phyloP scores from a whole-genome alignment of 1,284 basidiomycete species.

The Jaminaea rosea region DNA sequence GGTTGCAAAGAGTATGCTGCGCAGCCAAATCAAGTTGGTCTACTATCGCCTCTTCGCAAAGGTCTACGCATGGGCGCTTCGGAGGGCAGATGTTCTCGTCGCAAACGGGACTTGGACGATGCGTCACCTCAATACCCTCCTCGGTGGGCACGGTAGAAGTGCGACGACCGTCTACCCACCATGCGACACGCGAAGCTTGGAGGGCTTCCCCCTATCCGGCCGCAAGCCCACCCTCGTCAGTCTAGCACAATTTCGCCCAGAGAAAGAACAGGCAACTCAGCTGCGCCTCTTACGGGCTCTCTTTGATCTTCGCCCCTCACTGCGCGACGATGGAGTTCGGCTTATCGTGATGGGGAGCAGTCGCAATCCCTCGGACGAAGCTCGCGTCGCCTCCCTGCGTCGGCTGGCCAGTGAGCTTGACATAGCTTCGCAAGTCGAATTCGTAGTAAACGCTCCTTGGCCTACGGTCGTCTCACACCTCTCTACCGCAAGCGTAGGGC shows the following conservation, averaged over 20 bases:
- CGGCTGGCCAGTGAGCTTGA: constrained; percentile 58
- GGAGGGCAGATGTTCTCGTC: constrained; percentile 64
- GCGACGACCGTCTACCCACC: constrained; percentile 71
- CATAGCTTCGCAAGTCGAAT: constrained; percentile 66
- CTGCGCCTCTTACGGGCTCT: constrained; percentile 62
- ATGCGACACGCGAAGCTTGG: constrained; percentile 73
- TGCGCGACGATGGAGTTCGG: constrained; percentile 4
- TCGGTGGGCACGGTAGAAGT: constrained; percentile 17
- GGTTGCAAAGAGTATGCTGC: constrained; percentile 56
- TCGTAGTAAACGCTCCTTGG: constrained; percentile 77
- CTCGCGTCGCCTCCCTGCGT: constrained; percentile 60
- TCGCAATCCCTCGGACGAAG: constrained; percentile 66
- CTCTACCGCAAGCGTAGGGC: constrained; percentile 65
- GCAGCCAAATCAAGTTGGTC: constrained; percentile 63
- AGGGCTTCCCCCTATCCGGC: constrained; percentile 56
- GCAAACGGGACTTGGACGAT: constrained; percentile 94
- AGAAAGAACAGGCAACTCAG: constrained; percentile 86
- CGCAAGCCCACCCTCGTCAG: constrained; percentile 17
- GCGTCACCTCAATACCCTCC: constrained; percentile 59
- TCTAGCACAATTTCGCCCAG: constrained; percentile 71
- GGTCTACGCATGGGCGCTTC: constrained; percentile 68
- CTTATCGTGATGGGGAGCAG: constrained; percentile 70
- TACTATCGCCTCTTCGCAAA: constrained; percentile 85
- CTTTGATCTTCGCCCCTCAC: constrained; percentile 49
- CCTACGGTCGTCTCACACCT: constrained; percentile 62